Evolutionary conservation across 805 yeast genomes (phyloP).

Genomic region (Saccharomycopsis javanensis): DNA sequence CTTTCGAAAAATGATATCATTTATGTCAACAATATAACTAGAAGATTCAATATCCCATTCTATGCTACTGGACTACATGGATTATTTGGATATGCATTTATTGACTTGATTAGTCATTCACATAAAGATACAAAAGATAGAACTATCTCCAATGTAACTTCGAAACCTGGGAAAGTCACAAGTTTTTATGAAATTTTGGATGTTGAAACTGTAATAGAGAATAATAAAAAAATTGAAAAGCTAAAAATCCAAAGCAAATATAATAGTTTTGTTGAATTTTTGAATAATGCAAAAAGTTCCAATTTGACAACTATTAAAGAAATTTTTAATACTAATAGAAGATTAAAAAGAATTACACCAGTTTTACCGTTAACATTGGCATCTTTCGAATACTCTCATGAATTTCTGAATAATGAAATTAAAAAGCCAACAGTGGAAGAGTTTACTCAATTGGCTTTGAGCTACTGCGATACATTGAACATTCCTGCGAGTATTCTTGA

Average conservation of each 20-base stretch:
- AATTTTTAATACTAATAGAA: slow-evolving; percentile 24
- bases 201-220: slow-evolving; percentile 20
- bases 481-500: slow-evolving; percentile 38
- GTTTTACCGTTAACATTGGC: slow-evolving; percentile 53
- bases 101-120: slow-evolving; percentile 62
- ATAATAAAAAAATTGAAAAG: slow-evolving; percentile 19
- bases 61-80: slow-evolving; percentile 69
- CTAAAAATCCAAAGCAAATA: slow-evolving; percentile 8
- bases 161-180: slow-evolving; percentile 36
- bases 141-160: slow-evolving; percentile 32
- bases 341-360: slow-evolving; percentile 43
- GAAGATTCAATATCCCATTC: slow-evolving; percentile 51
- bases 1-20: slow-evolving; percentile 33
- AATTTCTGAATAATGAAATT: slow-evolving; percentile 21
- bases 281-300: slow-evolving; percentile 20
- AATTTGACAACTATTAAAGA: slow-evolving; percentile 9
- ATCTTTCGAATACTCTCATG: slow-evolving; percentile 32
- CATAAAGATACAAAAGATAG: slow-evolving; percentile 44
- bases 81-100: slow-evolving; percentile 69
- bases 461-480: slow-evolving; percentile 31
- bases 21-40: slow-evolving; percentile 44
- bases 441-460: slow-evolving; percentile 24
- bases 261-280: slow-evolving; percentile 13
- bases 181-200: slow-evolving; percentile 24
- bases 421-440: slow-evolving; percentile 6